Conservation (phyloP, 2,329 filamentous ascomycete genomes). For the Penicillium rolfsii region DNA sequence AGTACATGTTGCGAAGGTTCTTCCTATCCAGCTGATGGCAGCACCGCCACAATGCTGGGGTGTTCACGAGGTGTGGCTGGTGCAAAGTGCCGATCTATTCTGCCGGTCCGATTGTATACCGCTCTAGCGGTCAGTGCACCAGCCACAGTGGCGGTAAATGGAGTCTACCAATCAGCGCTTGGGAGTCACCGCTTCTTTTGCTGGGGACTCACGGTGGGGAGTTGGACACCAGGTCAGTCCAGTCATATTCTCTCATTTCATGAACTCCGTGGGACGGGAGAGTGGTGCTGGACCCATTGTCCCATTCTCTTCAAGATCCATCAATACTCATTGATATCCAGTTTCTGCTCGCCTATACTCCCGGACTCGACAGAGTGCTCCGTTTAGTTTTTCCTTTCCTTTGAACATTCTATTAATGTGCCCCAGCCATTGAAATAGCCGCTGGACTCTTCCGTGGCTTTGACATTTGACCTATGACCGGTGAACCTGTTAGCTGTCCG, state of each 20-base stretch:
- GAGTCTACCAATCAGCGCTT: constrained; percentile 30
- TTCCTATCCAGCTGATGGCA: not conserved
- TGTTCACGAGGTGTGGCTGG: constrained; percentile 3
- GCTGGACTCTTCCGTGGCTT: not conserved
- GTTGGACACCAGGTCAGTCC: no score
- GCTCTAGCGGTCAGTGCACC: constrained; percentile 4
- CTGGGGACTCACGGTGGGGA: not conserved
- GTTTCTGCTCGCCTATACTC: not conserved
- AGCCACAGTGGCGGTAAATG: constrained; percentile 41
- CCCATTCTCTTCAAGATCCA: not conserved
- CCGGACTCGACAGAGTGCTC: not conserved
- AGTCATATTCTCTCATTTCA: no score
- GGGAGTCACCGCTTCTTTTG: constrained; percentile 39
- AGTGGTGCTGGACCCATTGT: constrained; percentile 1
- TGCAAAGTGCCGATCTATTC: not conserved
- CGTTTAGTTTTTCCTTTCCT: no score
- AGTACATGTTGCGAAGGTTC: not conserved
- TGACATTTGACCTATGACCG: no score
- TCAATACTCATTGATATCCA: not conserved
- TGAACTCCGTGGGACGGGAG: not conserved
- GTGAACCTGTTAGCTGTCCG: not conserved
- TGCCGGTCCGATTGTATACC: not conserved
- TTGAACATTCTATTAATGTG: not conserved
- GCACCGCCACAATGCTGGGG: constrained; percentile 19
- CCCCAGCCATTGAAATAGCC: not conserved